phyloP scores from a whole-genome alignment of 2,329 filamentous ascomycete genomes.

The Aspergillus pseudotamarii region DNA sequence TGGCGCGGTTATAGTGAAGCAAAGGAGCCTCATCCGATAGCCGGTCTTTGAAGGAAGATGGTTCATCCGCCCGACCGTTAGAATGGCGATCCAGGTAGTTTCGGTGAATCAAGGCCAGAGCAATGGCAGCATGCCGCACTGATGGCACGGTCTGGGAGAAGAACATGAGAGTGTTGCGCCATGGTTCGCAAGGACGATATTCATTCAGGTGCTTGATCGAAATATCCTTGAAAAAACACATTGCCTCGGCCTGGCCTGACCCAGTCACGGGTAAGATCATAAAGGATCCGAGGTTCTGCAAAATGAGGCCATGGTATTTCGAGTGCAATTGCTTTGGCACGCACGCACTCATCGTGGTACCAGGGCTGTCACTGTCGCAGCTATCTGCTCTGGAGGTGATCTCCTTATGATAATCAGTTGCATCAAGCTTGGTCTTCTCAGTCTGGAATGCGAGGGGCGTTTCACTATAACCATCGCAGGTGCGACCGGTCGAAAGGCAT shows the following conservation, averaged over 20 bases:
- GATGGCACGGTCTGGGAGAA: slow-evolving; percentile 36
- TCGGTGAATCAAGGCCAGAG: slow-evolving; percentile 27
- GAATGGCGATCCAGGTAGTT: slow-evolving; percentile 25
- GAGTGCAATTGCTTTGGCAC: background rate
- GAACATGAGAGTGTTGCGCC: slow-evolving; percentile 39
- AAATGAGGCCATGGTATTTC: background rate
- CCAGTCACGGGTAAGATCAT: slow-evolving; percentile 15
- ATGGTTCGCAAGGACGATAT: slow-evolving; percentile 36
- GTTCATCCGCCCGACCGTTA: slow-evolving; percentile 4
- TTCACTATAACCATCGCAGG: slow-evolving; percentile 41
- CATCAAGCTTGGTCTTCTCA: background rate
- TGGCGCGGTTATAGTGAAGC: slow-evolving; percentile 21
- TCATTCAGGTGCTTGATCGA: slow-evolving; percentile 26
- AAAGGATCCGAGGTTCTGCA: slow-evolving; percentile 11
- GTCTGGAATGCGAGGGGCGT: slow-evolving; percentile 1
- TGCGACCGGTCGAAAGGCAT: slow-evolving; percentile 42
- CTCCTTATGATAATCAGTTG: background rate
- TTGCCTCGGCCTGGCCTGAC: slow-evolving; percentile 16
- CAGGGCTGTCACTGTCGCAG: slow-evolving; percentile 17
- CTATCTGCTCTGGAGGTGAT: background rate
- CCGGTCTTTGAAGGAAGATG: slow-evolving; percentile 5
- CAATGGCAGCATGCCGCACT: slow-evolving; percentile 39
- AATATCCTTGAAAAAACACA: slow-evolving; percentile 19
- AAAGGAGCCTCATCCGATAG: slow-evolving; percentile 21
- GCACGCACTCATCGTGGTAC: background rate